Conservation (phyloP, 352 stramenopile species). For the Pythium volutum region DNA sequence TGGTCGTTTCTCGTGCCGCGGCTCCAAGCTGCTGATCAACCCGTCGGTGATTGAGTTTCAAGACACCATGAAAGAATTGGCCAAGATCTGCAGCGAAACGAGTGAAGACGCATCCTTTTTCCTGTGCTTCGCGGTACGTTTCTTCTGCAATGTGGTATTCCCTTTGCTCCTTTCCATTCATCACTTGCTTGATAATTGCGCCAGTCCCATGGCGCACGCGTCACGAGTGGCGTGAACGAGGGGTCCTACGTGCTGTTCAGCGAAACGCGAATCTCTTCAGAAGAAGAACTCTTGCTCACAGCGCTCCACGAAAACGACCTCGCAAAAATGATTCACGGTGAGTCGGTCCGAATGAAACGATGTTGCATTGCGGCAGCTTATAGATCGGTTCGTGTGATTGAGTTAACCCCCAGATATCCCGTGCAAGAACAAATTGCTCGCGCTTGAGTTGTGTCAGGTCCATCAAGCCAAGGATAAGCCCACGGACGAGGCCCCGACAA, state of each 20-base stretch:
- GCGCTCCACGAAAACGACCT: constrained; percentile 61
- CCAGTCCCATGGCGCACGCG: constrained; percentile 68
- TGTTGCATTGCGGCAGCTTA: not conserved
- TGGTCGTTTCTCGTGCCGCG: constrained; percentile 42
- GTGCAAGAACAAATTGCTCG: constrained; percentile 60
- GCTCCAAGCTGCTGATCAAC: constrained; percentile 66
- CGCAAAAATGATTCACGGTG: constrained; percentile 57
- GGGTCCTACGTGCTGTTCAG: constrained; percentile 72
- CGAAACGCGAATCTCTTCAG: constrained; percentile 61
- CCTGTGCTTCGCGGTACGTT: constrained; percentile 51
- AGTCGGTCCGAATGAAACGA: not conserved
- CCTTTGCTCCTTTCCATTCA: not conserved
- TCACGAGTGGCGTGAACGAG: constrained; percentile 47
- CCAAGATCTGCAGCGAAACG: constrained; percentile 30
- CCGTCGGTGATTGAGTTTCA: constrained; percentile 83
- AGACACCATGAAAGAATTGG: constrained; percentile 65
- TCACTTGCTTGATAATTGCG: not conserved
- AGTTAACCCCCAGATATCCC: constrained; percentile 44
- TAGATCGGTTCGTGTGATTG: not conserved
- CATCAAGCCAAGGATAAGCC: constrained; percentile 47
- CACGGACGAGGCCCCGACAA: constrained; percentile 29
- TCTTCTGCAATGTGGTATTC: not conserved
- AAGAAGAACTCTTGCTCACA: constrained; percentile 68
- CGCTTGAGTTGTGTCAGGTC: constrained; percentile 63
- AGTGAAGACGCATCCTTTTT: constrained; percentile 51